Base-by-base conservation (phyloP, 306 rosid genomes). In the Delonix regia region DNA sequence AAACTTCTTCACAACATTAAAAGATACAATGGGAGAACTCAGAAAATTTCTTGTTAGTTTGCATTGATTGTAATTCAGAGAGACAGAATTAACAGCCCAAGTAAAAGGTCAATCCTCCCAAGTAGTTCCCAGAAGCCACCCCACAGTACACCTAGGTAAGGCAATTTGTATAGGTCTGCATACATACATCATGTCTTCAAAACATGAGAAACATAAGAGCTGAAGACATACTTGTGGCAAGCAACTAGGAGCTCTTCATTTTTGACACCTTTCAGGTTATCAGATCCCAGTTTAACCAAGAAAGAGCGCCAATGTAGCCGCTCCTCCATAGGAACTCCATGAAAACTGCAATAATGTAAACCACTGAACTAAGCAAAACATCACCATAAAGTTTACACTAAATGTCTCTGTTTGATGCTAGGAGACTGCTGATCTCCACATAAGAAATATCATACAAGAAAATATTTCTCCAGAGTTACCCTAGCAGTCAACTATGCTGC, bases 191-290 rank as follows among this genome's bases (percentile, higher is more conserved):
- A 52, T 11, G 62, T 73, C 49, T 33, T 28, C 66, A 34, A 13
- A 45, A 13, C 42, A 71, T 34, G 34, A 30, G 6, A 60, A 27
- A 76, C 19, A 71, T 10, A 52, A 67, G 60, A 57, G 67, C 18
- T 72, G 57, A 42, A 62, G 75, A 82, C 92, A 76, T 69, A 95
- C 99, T 92, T 95, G 94, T 92, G 97, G 86, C 93, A 89, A 70
- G 96, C 98, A 83, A 93, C 99, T 55, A 87, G 89, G 36, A 95
- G 99, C 86, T 95, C 99, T 84, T 95, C 99, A 57, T 93, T 95
- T 81, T 91, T 91, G 0, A 87, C 90, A 81, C 98, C 97, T 85
- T 73, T 93, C 22, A 95, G 99, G 88, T 95, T 95, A 68, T 95
- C 99, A 19, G 99, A 92, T 80, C 98, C 98, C 53, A 95, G 85